Base-by-base conservation (phyloP, 2,329 filamentous ascomycete species). In the Aspergillus jensenii region DNA sequence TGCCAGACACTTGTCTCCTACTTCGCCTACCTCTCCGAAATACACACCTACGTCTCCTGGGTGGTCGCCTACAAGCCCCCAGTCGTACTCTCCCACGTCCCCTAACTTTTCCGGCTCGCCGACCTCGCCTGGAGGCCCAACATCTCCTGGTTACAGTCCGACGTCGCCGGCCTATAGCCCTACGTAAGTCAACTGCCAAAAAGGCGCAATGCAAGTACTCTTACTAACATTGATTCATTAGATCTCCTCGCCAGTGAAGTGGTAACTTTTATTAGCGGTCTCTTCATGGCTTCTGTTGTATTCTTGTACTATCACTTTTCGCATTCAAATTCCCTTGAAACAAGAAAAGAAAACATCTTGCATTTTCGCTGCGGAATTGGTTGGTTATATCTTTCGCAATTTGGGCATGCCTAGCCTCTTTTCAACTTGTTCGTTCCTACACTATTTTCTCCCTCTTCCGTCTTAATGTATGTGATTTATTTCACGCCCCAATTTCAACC, bases 21-120 rank as follows among this genome's bases (percentile, higher is more conserved):
- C 76, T 21, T 80, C 78, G 6, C 79, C 79, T 8, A 81, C 79
- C 1, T 81, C 78, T 53, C 79, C 79, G 19, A 79, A 81, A 71
- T 85, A 84, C 67, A 84, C 82, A 35, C 81, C 82, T 21, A 82
- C 81, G 39, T 85, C 82, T 59, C 81, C 81, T 64, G 78, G 79
- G 46, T 80, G 77, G 72, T 76, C 74, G 57, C 75, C 77, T 19
- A 79, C 78, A 44, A 78, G 76, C 57, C 79, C 79, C 59, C 73
- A 78, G 66, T 72, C 74, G 17, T 80, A 79, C 61, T 83, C 81
- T 58, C 82, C 82, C 25, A 80, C 76, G 39, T 80, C 77, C 61
- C 77, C 78, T 35, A 77, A 78, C 60, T 80, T 80, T 65, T 73
- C 76, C 68, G 75, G 75, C 57, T 78, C 75, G 27, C 75, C 76